Evolutionary conservation across 495 filamentous ascomycete genomes (phyloP), one percentile per base, ranked within the genome.

Genomic region (Aspergillus saccharolyticus): DNA sequence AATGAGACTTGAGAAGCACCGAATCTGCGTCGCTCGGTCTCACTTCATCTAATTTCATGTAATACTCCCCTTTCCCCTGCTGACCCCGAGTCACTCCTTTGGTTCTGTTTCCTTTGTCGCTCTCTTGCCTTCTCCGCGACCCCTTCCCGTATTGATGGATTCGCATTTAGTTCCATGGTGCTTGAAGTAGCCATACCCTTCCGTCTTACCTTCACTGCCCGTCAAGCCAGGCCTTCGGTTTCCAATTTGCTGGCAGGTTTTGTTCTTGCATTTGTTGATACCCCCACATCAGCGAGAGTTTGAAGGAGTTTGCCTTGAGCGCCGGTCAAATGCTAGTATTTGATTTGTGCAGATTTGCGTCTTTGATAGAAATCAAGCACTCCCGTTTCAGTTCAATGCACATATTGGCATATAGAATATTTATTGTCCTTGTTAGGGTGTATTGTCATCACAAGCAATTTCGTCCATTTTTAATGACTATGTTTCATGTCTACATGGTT

Each of bases 211-310:
- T 50, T 56, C 44, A n/a, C 25, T n/a, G 17, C 42, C 43, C 28
- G 42, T 44, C 44, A 17, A 53, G 46, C 21, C 39, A 24, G 16
- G 33, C 52, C 52, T 42, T 56, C 22, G n/a, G 25, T 52, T 54
- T 46, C 42, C 42, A 52, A 56, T 25, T 59, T 54, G 57, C 52
- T 57, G 45, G 52, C 48, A 48, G 57, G 55, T 53, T 56, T 66
- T 63, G 57, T 56, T 62, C 51, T 61, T 59, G 54, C 57, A 30
- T 67, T 70, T 70, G 71, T 74, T 76, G 73, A 76, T 76, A 76
- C 73, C 73, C n/a, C 72, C 69, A 60, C 58, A 57, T 64, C 58
- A 62, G 68, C 71, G 64, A 62, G 49, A 73, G 56, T 67, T 70
- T 68, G 61, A 56, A 63, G 60, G 64, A 63, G 59, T 60, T 62